Percentiles rank a stretch among this genome's conserved stretches.
Evolutionary conservation across 179 eudicot species (phyloP).

Genomic region (Silene vulgaris): DNA sequence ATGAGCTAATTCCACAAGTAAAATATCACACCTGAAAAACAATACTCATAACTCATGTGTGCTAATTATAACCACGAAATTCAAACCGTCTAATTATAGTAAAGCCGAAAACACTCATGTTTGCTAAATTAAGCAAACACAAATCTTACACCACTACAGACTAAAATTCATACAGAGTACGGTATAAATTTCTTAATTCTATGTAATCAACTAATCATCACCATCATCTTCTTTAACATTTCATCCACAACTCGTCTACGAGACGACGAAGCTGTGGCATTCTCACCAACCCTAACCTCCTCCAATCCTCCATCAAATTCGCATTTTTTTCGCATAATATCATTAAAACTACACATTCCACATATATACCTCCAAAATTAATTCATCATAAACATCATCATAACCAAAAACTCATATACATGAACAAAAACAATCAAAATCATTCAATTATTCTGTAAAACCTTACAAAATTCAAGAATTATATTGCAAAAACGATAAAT

Average conservation of each 20-base stretch:
- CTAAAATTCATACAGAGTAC: background rate
- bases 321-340: background rate
- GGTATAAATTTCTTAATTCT: background rate
- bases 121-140: conserved; percentile 3
- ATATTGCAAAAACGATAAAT: background rate
- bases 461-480: background rate
- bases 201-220: background rate
- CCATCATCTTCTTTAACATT: background rate
- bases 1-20: background rate
- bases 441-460: background rate
- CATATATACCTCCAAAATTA: background rate
- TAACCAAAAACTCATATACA: background rate
- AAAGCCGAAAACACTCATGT: background rate
- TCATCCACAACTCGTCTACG: background rate
- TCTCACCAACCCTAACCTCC: too few species aligned
- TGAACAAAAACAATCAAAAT: background rate
- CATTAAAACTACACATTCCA: background rate
- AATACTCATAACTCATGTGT: too few species aligned
- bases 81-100: conserved; percentile 12
- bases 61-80: conserved; percentile 2
- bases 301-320: background rate
- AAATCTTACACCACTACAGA: background rate
- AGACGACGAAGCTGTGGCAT: too few species aligned
- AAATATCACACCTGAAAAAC: background rate
- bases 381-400: background rate